These are phyloP conservation scores for Pestalotiopsis sp. DNA, from an alignment of 2,329 filamentous ascomycete species.

Conservation along the genomic window DNA sequence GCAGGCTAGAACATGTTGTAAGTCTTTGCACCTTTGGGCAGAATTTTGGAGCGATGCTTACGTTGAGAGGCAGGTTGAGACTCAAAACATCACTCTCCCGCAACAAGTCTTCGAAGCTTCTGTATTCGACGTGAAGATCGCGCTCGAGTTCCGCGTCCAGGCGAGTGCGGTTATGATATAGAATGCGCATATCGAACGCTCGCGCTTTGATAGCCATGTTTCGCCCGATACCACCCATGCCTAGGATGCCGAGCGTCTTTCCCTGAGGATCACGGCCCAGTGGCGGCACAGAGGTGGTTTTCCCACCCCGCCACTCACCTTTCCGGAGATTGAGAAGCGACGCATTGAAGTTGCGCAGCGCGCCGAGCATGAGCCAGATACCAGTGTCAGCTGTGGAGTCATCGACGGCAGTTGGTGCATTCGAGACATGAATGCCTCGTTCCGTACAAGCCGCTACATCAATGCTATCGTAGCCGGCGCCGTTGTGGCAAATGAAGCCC, in stretches of 20 bases:
- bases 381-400: slow-evolving; percentile 82
- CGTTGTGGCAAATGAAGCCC: slow-evolving; percentile 63
- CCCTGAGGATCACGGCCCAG: slow-evolving; percentile 78
- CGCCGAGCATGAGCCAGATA: slow-evolving; percentile 81
- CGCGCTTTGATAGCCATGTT: slow-evolving; percentile 75
- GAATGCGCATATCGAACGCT: slow-evolving; percentile 74
- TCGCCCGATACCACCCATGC: slow-evolving; percentile 84
- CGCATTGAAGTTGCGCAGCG: slow-evolving; percentile 72
- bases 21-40: background rate
- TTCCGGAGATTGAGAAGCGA: slow-evolving; percentile 67
- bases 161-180: slow-evolving; percentile 73
- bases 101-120: slow-evolving; percentile 74
- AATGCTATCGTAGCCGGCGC: slow-evolving; percentile 85
- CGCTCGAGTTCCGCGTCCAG: slow-evolving; percentile 56
- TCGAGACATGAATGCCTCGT: slow-evolving; percentile 71
- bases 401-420: slow-evolving; percentile 79
- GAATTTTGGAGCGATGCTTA: slow-evolving; percentile 42
- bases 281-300: slow-evolving; percentile 42
- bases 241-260: slow-evolving; percentile 78
- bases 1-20: slow-evolving; percentile 35
- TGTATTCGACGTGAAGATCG: slow-evolving; percentile 64
- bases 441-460: slow-evolving; percentile 72
- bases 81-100: slow-evolving; percentile 74
- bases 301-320: slow-evolving; percentile 67
- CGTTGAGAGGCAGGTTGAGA: slow-evolving; percentile 80